These are phyloP conservation scores for Senecio squalidus DNA, from an alignment of 140 eudicot genomes.

Conservation along the genomic window DNA sequence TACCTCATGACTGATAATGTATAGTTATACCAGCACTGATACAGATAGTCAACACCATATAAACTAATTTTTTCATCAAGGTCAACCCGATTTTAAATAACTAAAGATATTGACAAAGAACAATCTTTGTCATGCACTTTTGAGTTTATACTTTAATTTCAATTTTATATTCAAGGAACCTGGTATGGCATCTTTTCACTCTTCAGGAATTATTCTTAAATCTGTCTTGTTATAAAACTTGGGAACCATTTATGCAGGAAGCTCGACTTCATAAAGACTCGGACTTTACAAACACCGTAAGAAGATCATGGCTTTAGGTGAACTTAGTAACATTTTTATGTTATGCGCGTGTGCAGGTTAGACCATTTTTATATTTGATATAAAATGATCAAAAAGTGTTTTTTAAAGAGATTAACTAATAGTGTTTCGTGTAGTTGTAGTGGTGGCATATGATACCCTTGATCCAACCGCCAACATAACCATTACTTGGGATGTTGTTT, in stretches of 20 bases:
- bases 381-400: background rate
- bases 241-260: background rate
- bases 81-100: slow-evolving; percentile 6
- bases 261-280: too few relatives aligned
- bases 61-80: background rate
- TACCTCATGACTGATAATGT: slow-evolving; percentile 19
- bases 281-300: too few relatives aligned
- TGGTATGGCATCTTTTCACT: slow-evolving; percentile 19
- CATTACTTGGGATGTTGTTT: slow-evolving; percentile 60
- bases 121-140: slow-evolving; percentile 18
- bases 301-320: slow-evolving; percentile 21
- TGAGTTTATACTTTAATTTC: slow-evolving; percentile 2
- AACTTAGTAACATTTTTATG: slow-evolving; percentile 1
- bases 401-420: background rate
- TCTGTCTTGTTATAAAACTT: slow-evolving; percentile 23
- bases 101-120: background rate
- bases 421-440: slow-evolving; percentile 14
- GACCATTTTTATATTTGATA: background rate
- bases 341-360: slow-evolving; percentile 33
- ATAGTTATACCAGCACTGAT: background rate
- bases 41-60: slow-evolving; percentile 19
- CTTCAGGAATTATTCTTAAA: slow-evolving; percentile 15
- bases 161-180: slow-evolving; percentile 10
- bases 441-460: slow-evolving; percentile 48
- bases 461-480: slow-evolving; percentile 55